phyloP scores from a whole-genome alignment of 768 basidiomycete species.

The Suillus spraguei region DNA sequence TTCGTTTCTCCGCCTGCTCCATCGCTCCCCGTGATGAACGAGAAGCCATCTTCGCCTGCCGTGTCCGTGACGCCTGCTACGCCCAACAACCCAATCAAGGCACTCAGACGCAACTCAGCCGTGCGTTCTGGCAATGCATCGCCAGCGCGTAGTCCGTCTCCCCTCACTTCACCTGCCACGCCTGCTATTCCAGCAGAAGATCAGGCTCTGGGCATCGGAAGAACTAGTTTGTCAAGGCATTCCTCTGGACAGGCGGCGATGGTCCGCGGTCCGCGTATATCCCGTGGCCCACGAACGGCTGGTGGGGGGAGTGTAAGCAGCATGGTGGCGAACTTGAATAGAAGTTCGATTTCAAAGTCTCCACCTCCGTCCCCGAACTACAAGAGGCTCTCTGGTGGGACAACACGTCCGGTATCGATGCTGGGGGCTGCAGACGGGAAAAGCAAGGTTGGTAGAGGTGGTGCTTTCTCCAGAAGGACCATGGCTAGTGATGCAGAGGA shows the following conservation, averaged over 20 bases:
- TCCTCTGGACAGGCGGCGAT: conserved; percentile 41
- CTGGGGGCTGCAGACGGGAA: conserved; percentile 14
- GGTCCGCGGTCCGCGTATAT: conserved; percentile 52
- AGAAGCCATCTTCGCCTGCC: conserved; percentile 33
- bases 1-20: conserved; percentile 27
- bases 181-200: conserved; percentile 34
- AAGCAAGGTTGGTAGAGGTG: conserved; percentile 37
- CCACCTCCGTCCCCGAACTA: conserved; percentile 42
- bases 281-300: conserved; percentile 48
- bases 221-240: conserved; percentile 45
- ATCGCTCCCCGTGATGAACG: conserved; percentile 26
- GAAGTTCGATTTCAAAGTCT: conserved; percentile 41
- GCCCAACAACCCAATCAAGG: conserved; percentile 55
- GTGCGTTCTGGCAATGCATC: conserved; percentile 38
- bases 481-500: conserved; percentile 88
- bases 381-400: conserved; percentile 49
- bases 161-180: conserved; percentile 32
- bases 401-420: conserved; percentile 17
- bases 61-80: conserved; percentile 46
- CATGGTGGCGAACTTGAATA: conserved; percentile 60
- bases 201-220: conserved; percentile 35
- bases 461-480: conserved; percentile 68
- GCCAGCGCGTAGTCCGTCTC: conserved; percentile 48
- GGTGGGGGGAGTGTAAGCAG: conserved; percentile 50
- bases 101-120: conserved; percentile 36